Conservation (phyloP, 495 filamentous ascomycete genomes). For the Chlorociboria aeruginascens region DNA sequence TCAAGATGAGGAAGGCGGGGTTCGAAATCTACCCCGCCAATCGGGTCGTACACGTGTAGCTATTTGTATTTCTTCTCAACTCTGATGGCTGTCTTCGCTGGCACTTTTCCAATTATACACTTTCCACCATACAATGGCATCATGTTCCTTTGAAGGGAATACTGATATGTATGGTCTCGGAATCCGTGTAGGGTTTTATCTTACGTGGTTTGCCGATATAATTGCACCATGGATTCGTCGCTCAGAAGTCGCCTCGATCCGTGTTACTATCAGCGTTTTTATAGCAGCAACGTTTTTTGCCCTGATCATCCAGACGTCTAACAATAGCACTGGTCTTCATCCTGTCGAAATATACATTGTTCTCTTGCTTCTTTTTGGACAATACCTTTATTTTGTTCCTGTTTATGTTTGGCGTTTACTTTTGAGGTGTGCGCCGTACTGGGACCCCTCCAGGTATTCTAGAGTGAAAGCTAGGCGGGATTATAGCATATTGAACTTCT, state of each 20-base stretch:
- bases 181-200: conserved; percentile 27
- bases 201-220: conserved; percentile 22
- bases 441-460: no score
- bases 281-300: conserved; percentile 4
- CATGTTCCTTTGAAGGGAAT: conserved; percentile 21
- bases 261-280: conserved; percentile 2
- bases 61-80: no score
- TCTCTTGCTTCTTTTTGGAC: conserved; percentile 25
- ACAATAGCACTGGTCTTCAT: neutral
- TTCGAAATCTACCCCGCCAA: no score
- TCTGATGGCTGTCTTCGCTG: no score
- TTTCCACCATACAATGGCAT: no score
- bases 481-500: no score
- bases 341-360: conserved; percentile 23
- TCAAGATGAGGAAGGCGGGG: no score
- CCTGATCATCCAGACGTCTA: neutral
- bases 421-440: conserved; percentile 18
- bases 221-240: conserved; percentile 3
- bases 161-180: conserved; percentile 28
- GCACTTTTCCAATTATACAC: no score
- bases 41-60: no score
- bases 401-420: conserved; percentile 24
- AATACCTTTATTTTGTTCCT: conserved; percentile 25
- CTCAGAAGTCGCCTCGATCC: neutral
- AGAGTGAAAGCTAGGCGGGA: no score